Evolutionary conservation across 1,284 basidiomycete species (phyloP).

Genomic region (Apiotrichum akiyoshidainum): DNA sequence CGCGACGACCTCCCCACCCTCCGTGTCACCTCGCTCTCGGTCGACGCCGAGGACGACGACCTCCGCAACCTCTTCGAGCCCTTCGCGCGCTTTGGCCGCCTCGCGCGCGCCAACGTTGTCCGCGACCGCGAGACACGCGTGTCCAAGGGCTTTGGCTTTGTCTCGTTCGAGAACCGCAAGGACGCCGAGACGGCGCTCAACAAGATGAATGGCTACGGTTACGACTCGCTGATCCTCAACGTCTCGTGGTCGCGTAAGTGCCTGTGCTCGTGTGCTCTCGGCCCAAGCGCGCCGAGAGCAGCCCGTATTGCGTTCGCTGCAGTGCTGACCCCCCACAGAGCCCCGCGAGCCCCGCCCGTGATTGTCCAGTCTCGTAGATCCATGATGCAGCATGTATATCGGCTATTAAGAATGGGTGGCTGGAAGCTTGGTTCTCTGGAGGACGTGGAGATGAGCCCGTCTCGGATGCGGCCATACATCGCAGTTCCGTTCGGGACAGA

Average conservation of each 20-base stretch:
- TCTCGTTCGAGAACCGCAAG: conserved; percentile 82
- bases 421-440: too few relatives aligned
- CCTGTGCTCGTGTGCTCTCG: background rate
- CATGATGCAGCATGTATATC: conserved; percentile 9
- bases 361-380: conserved; percentile 4
- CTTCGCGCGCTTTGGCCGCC: conserved; percentile 66
- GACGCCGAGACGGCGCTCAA: conserved; percentile 84
- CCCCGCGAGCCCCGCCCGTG: conserved; percentile 35
- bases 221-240: conserved; percentile 49
- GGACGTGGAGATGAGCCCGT: too few relatives aligned
- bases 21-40: conserved; percentile 93
- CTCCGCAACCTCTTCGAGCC: conserved; percentile 78
- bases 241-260: conserved; percentile 45
- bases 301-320: background rate
- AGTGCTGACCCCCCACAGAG: conserved; percentile 16
- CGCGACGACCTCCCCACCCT: conserved; percentile 94
- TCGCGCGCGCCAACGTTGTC: conserved; percentile 88
- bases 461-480: too few relatives aligned
- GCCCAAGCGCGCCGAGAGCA: background rate
- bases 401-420: background rate
- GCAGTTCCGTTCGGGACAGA: too few relatives aligned
- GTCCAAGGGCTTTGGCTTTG: conserved; percentile 71
- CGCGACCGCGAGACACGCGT: conserved; percentile 91
- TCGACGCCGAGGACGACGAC: conserved; percentile 93
- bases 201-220: conserved; percentile 82